Base-by-base conservation (phyloP, 2,329 filamentous ascomycete species). In the Penicillium sp. region DNA sequence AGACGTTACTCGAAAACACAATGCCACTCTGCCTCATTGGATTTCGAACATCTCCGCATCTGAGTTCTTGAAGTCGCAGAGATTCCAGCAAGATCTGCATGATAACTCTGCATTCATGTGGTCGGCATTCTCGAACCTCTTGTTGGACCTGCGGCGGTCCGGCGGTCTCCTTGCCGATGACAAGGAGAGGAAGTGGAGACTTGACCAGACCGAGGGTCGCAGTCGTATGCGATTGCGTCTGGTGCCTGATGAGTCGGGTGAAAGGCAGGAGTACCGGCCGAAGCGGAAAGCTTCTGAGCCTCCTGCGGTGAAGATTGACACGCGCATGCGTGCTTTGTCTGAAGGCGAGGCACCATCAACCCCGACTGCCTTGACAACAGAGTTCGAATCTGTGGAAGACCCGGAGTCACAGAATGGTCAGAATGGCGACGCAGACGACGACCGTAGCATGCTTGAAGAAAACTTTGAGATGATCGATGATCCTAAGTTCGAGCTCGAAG, bases 391-490 rank as follows among this genome's bases (percentile, higher is more conserved):
- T 36, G 48, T 54, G n/a, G 67, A 24, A 37, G 11, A 68, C 7
- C 50, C 60, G 34, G 65, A 59, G 42, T 47, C 54, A 20, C 59
- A 64, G 16, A 59, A 54, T 38, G 64, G 57, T 13, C 63, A 68
- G 27, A 54, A 66, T 5, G 68, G 69, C 34, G 69, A 67, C 22
- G 37, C 26, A 14, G 63, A 67, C 23, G 67, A 68, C 32, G 69
- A 67, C 35, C 64, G 58, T 23, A 64, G 64, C 26, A 68, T 75
- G 8, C 73, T 84, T 0, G 93, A 96, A 47, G 93, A 97, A 37
- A 94, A 94, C 56, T 98, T 95, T 62, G 93, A 98, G 69, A 81
- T 98, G 55, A 85, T 98, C 6, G 90, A 97, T 50, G 91, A 96
- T 51, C 90, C 91, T 0, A 89, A 89, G 59, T 86, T 91, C 46